Conservation (phyloP, 306 rosid genomes). For the Casuarina cunninghamiana region DNA sequence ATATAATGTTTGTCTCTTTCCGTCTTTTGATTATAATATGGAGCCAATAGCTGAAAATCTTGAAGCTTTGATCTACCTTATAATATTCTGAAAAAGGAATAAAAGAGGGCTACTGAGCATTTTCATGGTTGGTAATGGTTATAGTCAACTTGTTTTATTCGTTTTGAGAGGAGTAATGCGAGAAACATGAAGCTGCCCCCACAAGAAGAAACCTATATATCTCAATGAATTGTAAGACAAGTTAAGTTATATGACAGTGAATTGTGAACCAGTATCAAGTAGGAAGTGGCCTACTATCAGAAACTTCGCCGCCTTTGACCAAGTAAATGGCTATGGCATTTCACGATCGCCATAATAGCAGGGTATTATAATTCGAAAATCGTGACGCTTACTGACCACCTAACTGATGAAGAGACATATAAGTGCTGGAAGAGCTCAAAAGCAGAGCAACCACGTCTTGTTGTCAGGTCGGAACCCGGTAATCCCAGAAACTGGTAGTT, state of each 20-base stretch:
- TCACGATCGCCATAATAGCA: background rate
- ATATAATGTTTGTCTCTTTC: background rate
- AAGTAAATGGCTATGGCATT: background rate
- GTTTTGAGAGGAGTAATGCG: background rate
- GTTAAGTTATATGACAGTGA: background rate
- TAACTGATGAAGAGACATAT: background rate
- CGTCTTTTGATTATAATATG: background rate
- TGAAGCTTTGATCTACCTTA: background rate
- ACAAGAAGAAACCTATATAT: background rate
- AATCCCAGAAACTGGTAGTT: background rate
- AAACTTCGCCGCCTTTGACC: background rate
- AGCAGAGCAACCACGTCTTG: background rate
- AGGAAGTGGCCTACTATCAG: background rate
- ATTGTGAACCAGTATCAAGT: background rate
- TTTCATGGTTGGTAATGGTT: background rate
- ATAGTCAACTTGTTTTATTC: background rate
- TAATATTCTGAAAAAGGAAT: background rate
- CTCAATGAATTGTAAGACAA: background rate
- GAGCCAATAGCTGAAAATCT: background rate
- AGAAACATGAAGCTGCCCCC: background rate
- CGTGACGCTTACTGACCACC: background rate
- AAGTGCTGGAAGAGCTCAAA: background rate
- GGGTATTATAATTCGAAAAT: background rate
- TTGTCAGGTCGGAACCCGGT: background rate
- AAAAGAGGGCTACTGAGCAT: background rate